phyloP scores from a whole-genome alignment of 2,329 filamentous ascomycete genomes.

The Pyrenophora graminea region DNA sequence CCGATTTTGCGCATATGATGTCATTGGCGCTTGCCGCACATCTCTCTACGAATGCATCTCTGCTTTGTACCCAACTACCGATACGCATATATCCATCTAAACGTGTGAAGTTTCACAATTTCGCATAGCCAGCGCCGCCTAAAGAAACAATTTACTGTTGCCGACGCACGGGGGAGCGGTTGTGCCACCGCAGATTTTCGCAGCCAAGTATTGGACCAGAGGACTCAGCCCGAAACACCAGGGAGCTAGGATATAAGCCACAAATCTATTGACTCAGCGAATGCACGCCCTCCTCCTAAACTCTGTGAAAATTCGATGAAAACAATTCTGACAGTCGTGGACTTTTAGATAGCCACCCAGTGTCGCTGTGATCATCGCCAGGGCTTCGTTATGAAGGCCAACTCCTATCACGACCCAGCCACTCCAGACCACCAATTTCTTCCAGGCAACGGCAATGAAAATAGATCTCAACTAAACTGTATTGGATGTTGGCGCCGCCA shows the following conservation, averaged over 20 bases:
- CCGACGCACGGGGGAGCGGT: not conserved
- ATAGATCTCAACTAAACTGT: conserved; percentile 1
- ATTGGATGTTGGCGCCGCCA: conserved; percentile 4
- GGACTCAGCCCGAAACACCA: conserved; percentile 7
- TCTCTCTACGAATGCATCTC: not conserved
- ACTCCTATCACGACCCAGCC: not conserved
- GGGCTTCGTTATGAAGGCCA: not conserved
- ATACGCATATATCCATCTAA: not conserved
- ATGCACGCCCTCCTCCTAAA: not conserved
- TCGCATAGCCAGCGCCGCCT: not conserved
- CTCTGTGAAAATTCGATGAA: too few relatives aligned
- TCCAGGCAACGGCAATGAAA: conserved; percentile 2
- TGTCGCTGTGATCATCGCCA: too few relatives aligned
- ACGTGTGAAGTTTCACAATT: not conserved
- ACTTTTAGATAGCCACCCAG: too few relatives aligned
- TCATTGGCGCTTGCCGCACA: not conserved
- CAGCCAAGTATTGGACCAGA: conserved; percentile 4
- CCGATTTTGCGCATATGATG: not conserved
- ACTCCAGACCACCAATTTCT: not conserved
- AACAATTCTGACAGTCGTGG: too few relatives aligned
- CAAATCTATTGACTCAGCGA: not conserved
- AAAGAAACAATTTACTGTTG: not conserved
- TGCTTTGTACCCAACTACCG: not conserved
- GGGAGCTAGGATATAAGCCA: not conserved
- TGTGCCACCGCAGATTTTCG: not conserved